Evolutionary conservation across 805 yeast species (phyloP).

Genomic region (Hanseniaspora osmophila): DNA sequence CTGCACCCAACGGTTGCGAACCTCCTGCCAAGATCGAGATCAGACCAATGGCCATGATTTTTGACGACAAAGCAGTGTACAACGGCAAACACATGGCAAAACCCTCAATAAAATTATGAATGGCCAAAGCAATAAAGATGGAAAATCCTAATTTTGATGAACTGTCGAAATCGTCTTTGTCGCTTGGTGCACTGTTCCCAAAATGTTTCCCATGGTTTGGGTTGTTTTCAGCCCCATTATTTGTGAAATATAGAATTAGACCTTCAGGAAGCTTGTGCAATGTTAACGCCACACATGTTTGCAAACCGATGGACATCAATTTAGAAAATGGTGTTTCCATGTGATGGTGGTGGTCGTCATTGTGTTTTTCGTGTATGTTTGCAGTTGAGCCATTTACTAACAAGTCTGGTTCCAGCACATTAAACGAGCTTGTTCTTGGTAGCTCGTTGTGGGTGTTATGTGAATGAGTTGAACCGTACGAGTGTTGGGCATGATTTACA

Average conservation of each 20-base stretch:
- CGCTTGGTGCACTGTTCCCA: no score
- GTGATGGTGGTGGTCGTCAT: conserved; percentile 60
- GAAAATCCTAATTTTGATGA: conserved; percentile 44
- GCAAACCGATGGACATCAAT: conserved; percentile 75
- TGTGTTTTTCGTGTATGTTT: conserved; percentile 20
- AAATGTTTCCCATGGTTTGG: no score
- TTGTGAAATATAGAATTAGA: conserved; percentile 58
- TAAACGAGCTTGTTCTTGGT: no score
- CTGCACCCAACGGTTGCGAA: conserved; percentile 84
- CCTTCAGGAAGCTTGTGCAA: conserved; percentile 94
- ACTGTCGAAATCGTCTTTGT: neutral
- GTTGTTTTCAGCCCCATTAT: conserved; percentile 55
- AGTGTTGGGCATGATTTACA: no score
- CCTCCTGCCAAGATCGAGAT: conserved; percentile 65
- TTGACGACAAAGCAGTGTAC: conserved; percentile 55
- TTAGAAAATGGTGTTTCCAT: conserved; percentile 64
- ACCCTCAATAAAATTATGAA: conserved; percentile 90
- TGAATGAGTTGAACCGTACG: no score
- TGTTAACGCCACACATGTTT: conserved; percentile 76
- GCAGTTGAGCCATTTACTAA: conserved; percentile 4
- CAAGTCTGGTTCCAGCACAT: no score
- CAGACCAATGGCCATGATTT: conserved; percentile 47
- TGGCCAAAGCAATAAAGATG: conserved; percentile 69
- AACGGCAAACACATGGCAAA: conserved; percentile 86
- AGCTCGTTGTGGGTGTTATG: no score